Evolutionary conservation across 805 yeast genomes (phyloP).

Genomic region (Blastobotrys mokoenaii): DNA sequence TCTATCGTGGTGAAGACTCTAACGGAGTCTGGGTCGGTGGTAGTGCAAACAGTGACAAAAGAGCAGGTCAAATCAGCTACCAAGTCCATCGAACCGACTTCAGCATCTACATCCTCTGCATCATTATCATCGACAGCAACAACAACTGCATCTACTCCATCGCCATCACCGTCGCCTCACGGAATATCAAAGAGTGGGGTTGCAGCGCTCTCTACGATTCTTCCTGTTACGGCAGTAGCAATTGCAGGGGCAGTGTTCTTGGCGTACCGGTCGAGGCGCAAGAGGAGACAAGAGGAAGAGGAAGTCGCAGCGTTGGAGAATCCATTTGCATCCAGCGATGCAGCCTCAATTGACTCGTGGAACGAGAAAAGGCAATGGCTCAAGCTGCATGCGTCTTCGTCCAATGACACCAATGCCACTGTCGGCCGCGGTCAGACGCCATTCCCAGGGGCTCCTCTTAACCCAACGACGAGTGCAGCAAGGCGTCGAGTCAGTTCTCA

Average conservation of each 20-base stretch:
- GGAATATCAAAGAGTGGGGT: conserved; percentile 29
- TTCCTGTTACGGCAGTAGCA: conserved; percentile 36
- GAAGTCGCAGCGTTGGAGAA: neutral
- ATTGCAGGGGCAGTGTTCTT: conserved; percentile 26
- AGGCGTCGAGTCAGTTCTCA: neutral
- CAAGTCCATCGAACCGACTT: neutral
- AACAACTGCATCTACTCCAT: conserved; percentile 8
- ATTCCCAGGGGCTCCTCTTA: neutral
- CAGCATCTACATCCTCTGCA: too few relatives aligned
- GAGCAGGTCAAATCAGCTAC: neutral
- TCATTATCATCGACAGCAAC: conserved; percentile 6
- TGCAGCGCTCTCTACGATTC: conserved; percentile 40
- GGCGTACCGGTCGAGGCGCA: conserved; percentile 12
- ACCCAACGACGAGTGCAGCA: neutral
- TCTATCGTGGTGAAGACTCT: neutral
- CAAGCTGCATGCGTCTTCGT: conserved; percentile 1
- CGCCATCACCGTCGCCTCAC: conserved; percentile 16
- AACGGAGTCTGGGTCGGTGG: neutral
- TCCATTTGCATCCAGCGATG: conserved; percentile 5
- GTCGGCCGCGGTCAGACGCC: too few relatives aligned
- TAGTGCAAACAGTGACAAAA: neutral
- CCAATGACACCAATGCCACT: neutral
- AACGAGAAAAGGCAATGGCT: conserved; percentile 16
- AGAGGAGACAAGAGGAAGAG: conserved; percentile 17
- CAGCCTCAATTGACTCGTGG: conserved; percentile 19